phyloP scores from a whole-genome alignment of 1,284 basidiomycete species.

The Cutaneotrichosporon sp. region DNA sequence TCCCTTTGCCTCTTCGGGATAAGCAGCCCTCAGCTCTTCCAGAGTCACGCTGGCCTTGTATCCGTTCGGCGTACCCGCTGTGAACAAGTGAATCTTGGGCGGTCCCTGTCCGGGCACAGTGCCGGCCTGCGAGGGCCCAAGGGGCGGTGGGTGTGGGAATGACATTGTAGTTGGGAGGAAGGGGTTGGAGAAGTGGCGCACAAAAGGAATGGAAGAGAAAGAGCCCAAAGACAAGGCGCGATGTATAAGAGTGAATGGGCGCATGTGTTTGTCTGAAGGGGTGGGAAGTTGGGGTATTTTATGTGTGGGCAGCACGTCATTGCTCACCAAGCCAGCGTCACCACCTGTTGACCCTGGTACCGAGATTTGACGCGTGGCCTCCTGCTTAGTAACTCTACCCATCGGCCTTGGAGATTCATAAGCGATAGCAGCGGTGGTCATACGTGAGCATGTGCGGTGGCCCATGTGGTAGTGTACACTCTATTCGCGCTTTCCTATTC shows the following conservation, averaged over 20 bases:
- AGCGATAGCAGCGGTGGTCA: too few species aligned
- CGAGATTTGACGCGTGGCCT: too few species aligned
- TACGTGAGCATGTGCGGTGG: too few species aligned
- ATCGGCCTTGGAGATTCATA: too few species aligned
- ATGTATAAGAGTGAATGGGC: neutral
- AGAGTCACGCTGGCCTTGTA: slow-evolving; percentile 63
- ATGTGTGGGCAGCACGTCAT: too few species aligned
- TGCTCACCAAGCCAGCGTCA: too few species aligned
- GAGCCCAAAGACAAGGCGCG: neutral
- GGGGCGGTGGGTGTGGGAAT: slow-evolving; percentile 11
- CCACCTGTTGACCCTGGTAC: too few species aligned
- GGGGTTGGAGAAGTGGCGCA: neutral
- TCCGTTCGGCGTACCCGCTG: slow-evolving; percentile 64
- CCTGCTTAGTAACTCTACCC: too few species aligned
- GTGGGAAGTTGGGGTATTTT: too few species aligned
- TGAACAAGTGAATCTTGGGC: slow-evolving; percentile 62
- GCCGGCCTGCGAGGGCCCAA: slow-evolving; percentile 20
- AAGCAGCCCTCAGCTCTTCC: slow-evolving; percentile 67
- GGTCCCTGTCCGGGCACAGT: slow-evolving; percentile 22
- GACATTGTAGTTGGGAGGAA: slow-evolving; percentile 8
- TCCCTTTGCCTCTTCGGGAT: slow-evolving; percentile 48
- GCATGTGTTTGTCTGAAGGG: too few species aligned
- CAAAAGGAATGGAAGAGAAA: neutral
- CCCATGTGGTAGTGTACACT: too few species aligned
- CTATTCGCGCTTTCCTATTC: too few species aligned